Base-by-base conservation (phyloP, 768 basidiomycete genomes). In the Pleurotus platypus region DNA sequence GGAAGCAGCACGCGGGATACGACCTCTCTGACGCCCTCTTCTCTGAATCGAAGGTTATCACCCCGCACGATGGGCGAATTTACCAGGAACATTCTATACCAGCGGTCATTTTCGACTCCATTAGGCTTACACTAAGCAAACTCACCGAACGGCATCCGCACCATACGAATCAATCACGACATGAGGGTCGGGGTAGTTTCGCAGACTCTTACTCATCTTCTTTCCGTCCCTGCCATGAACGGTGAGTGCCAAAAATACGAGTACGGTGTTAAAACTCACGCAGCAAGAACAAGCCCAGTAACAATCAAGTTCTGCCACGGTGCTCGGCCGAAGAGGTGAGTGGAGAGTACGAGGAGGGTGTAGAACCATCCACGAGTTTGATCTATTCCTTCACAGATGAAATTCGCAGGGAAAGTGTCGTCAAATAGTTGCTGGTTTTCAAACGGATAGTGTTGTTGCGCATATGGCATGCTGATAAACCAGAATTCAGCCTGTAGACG, bases 281-380 rank as follows among this genome's bases (percentile, higher is more conserved):
- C 87, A 46, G 96, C 97, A 49, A 99, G 86, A 35, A 99, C 94
- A 55, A 98, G 86, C 61, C 97, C 97, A 38, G 89, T 92, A 46
- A 94, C 93, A 60, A 98, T 97, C 64, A 99, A 75, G 71, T 99
- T 99, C 77, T 95, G 93, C 96, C 97, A 98, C 3, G 97, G 96
- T 2, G 97, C 96, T 56, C 72, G 85, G 46, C 88, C 89, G 67
- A 97, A 98, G 51, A 99, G 79, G 69, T 96, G 95, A 18, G 94
- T 97, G n/a, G 92, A 91, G 22, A 98, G 79, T 3, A 99, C 94
- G 42, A 99, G 84, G 12, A 99, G 74, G 2, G 97, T 98, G 76
- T 99, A 99, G 82, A 99, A 99, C 97, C 97, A 99, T 20, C 97
- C 97, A 64, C 97, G 86, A 24, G 96, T 98, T 73, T 99, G 97